Percentiles rank a stretch among this genome's conserved stretches.
phyloP scores from a whole-genome alignment of 2,329 filamentous ascomycete species.

The Tolypocladium sp. region DNA sequence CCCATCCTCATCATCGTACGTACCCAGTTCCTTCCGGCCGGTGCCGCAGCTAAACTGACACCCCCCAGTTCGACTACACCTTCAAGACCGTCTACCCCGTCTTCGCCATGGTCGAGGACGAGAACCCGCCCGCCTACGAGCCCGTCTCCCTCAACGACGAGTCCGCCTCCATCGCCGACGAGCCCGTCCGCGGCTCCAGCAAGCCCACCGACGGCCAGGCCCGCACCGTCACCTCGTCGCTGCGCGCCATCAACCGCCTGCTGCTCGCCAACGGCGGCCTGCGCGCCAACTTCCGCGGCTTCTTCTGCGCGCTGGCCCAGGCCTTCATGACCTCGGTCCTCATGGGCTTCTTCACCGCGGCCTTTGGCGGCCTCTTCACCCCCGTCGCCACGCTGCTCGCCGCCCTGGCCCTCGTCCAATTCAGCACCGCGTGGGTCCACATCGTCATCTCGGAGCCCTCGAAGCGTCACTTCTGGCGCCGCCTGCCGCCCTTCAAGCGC shows the following conservation, averaged over 20 bases:
- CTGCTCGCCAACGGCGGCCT: conserved; percentile 56
- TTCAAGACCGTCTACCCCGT: conserved; percentile 40
- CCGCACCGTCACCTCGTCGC: conserved; percentile 37
- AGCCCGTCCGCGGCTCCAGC: conserved; percentile 18
- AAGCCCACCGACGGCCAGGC: conserved; percentile 24
- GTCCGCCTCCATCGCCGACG: conserved; percentile 21
- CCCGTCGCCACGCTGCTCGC: conserved; percentile 39
- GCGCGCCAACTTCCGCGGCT: conserved; percentile 60
- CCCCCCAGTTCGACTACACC: conserved; percentile 38
- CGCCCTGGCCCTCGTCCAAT: conserved; percentile 53
- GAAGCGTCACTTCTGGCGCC: conserved; percentile 53
- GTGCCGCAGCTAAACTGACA: not conserved
- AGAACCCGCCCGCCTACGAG: conserved; percentile 45
- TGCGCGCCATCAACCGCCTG: conserved; percentile 41
- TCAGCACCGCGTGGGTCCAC: conserved; percentile 76
- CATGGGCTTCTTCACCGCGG: conserved; percentile 31
- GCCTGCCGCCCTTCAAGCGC: conserved; percentile 56
- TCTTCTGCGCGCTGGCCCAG: conserved; percentile 39
- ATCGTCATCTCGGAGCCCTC: conserved; percentile 68
- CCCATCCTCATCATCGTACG: conserved; percentile 34
- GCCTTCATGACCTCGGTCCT: conserved; percentile 23
- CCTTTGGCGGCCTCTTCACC: conserved; percentile 35
- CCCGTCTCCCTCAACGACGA: conserved; percentile 35
- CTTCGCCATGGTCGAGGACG: conserved; percentile 50
- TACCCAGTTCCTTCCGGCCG: not conserved